These are phyloP conservation scores for Microdochium bolleyi DNA, from an alignment of 2,329 filamentous ascomycete genomes.

Conservation along the genomic window DNA sequence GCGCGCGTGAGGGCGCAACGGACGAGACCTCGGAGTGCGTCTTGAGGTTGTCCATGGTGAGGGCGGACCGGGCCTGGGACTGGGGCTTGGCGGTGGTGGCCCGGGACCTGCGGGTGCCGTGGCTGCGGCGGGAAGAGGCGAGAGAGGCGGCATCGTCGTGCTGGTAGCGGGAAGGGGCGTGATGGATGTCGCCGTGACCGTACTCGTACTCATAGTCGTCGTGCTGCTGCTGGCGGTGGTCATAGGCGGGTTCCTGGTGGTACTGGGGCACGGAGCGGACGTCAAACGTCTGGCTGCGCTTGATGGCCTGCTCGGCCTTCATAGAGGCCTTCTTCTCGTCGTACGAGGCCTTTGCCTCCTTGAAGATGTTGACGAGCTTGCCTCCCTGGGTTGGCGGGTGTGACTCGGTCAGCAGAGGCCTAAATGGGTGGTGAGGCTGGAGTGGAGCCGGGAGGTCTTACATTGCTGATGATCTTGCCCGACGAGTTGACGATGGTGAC, in stretches of 20 bases:
- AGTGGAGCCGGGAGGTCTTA: constrained; percentile 10
- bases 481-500: constrained; percentile 22
- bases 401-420: background rate
- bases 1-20: constrained; percentile 33
- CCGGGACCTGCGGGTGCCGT: constrained; percentile 27
- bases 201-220: constrained; percentile 12
- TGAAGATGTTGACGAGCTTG: constrained; percentile 83
- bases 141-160: constrained; percentile 25
- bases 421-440: background rate
- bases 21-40: constrained; percentile 45
- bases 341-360: constrained; percentile 84
- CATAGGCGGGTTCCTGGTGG: constrained; percentile 14
- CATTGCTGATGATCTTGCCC: constrained; percentile 23
- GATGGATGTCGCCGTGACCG: constrained; percentile 11
- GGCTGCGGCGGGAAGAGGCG: constrained; percentile 33
- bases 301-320: constrained; percentile 51
- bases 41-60: constrained; percentile 46
- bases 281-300: constrained; percentile 55
- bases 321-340: constrained; percentile 80
- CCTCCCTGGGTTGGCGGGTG: constrained; percentile 57
- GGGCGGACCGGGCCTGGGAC: constrained; percentile 25
- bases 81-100: constrained; percentile 21
- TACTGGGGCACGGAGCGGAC: constrained; percentile 18
- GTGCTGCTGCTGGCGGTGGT: too few species aligned
- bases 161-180: constrained; percentile 4